A percentile compares a stretch with the other conserved stretches of the same genome.
phyloP scores from a whole-genome alignment of 768 basidiomycete genomes.

The Phanerodontia chrysosporium region DNA sequence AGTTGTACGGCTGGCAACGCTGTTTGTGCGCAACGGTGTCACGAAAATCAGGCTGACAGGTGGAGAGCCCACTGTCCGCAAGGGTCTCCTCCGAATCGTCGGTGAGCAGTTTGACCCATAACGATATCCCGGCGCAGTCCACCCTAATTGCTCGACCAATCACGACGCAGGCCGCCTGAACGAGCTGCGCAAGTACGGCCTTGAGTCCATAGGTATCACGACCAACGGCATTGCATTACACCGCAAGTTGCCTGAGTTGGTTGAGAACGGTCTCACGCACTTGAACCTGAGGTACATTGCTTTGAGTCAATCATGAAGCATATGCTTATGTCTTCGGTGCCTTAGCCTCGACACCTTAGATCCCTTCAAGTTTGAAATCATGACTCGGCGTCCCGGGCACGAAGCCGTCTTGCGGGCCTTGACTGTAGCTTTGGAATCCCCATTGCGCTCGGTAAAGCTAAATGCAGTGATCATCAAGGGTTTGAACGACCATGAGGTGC shows the following conservation, averaged over 20 bases:
- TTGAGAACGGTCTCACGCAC: slow-evolving; percentile 73
- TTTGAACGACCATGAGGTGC: slow-evolving; percentile 76
- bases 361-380: slow-evolving; percentile 83
- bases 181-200: slow-evolving; percentile 52
- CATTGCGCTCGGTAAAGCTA: slow-evolving; percentile 64
- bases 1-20: slow-evolving; percentile 61
- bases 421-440: slow-evolving; percentile 52
- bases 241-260: slow-evolving; percentile 63
- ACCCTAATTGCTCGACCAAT: background rate
- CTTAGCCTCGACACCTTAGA: slow-evolving; percentile 78
- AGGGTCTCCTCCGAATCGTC: slow-evolving; percentile 66
- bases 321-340: background rate
- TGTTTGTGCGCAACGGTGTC: slow-evolving; percentile 81
- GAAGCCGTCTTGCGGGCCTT: slow-evolving; percentile 69
- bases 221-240: slow-evolving; percentile 77
- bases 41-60: slow-evolving; percentile 87
- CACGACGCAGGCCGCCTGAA: slow-evolving; percentile 50
- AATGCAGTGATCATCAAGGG: slow-evolving; percentile 83
- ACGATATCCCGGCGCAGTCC: background rate
- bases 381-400: slow-evolving; percentile 76
- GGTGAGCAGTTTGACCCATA: slow-evolving; percentile 33
- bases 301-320: background rate
- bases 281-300: slow-evolving; percentile 54
- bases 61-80: slow-evolving; percentile 83
- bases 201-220: slow-evolving; percentile 81